These are phyloP conservation scores for Ophioceras dolichostomum DNA, from an alignment of 2,329 filamentous ascomycete species.

Conservation along the genomic window DNA sequence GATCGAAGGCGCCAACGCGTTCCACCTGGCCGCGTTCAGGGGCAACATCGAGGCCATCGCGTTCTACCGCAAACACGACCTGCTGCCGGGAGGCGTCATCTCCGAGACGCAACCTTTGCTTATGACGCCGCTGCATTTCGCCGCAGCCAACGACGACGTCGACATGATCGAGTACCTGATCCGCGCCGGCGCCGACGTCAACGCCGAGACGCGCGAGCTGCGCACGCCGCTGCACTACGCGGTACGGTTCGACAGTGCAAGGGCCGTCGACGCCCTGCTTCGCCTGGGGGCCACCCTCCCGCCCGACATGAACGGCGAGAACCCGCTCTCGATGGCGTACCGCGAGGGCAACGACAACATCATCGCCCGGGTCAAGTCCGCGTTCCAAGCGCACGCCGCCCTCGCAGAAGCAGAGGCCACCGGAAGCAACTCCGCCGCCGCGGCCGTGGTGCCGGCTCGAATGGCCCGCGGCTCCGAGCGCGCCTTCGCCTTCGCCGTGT, in stretches of 20 bases:
- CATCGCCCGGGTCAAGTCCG: neutral
- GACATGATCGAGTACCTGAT: neutral
- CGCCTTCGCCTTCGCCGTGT: neutral
- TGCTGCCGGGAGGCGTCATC: neutral
- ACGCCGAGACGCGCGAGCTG: neutral
- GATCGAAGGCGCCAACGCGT: neutral
- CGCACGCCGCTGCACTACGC: neutral
- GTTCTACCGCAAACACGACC: neutral
- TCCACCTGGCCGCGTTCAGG: neutral
- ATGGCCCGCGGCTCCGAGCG: neutral
- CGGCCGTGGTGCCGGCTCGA: neutral
- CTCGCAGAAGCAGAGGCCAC: neutral
- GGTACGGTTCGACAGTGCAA: neutral
- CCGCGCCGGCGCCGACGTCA: neutral
- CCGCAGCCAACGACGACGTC: neutral
- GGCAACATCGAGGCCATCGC: neutral
- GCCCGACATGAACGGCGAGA: neutral
- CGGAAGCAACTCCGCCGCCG: neutral
- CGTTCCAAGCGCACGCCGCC: neutral
- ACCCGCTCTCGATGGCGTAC: neutral
- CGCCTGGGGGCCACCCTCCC: neutral
- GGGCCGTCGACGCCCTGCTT: neutral
- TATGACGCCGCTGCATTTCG: neutral
- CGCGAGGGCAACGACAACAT: neutral
- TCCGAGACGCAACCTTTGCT: neutral